phyloP scores from a whole-genome alignment of 305 asterid species.

The Fraxinus dipetala region DNA sequence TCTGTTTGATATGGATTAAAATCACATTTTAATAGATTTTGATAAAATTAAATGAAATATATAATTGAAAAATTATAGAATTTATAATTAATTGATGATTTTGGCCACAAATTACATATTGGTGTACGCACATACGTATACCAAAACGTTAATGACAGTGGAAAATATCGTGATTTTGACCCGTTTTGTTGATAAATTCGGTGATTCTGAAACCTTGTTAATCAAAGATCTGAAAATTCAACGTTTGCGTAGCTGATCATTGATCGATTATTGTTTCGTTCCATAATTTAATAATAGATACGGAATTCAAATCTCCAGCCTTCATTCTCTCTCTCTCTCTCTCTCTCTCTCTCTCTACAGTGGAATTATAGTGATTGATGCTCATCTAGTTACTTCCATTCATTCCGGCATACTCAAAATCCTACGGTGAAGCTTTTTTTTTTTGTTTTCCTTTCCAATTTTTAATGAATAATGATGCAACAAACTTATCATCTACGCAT shows the following conservation, averaged over 20 bases:
- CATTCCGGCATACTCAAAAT: constrained; percentile 22
- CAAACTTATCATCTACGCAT: not conserved
- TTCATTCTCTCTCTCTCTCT: not conserved
- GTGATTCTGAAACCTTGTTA: constrained; percentile 9
- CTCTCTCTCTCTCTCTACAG: not conserved
- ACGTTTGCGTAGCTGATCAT: constrained; percentile 7
- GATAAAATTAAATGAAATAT: too few species aligned
- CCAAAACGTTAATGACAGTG: not conserved
- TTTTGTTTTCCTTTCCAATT: not conserved
- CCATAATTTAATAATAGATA: not conserved
- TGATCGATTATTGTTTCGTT: not conserved
- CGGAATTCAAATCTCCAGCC: not conserved
- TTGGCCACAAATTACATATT: too few species aligned
- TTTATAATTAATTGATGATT: too few species aligned
- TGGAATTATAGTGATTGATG: constrained; percentile 20
- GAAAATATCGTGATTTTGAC: not conserved
- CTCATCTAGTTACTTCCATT: constrained; percentile 20
- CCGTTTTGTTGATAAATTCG: not conserved
- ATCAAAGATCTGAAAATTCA: constrained; percentile 19
- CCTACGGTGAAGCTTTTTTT: constrained; percentile 21
- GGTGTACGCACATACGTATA: too few species aligned
- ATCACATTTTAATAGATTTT: too few species aligned
- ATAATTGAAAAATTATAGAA: too few species aligned
- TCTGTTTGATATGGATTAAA: too few species aligned
- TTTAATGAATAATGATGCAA: not conserved